Base-by-base conservation (phyloP, 805 yeast genomes). In the Sugiyamaella valdiviana region DNA sequence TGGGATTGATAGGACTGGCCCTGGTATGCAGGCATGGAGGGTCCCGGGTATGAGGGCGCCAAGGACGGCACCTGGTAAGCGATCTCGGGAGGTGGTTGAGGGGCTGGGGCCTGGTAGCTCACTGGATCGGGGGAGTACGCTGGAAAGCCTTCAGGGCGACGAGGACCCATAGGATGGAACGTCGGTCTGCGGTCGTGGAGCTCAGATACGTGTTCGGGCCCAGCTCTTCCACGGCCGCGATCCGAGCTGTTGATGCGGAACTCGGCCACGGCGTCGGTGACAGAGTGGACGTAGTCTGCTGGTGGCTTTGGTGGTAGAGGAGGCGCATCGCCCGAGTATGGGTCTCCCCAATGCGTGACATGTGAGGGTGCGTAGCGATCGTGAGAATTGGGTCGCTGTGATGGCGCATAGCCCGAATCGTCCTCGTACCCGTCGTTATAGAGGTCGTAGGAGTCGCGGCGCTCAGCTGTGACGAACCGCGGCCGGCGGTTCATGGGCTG, bases 251-350 rank as follows among this genome's bases (percentile, higher is more conserved):
- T 22, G 22, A 39, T 16, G 19, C 46, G 44, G 43, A 53, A 53
- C 49, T 54, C 55, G 4, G 44, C 42, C 22, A 45, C 44, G 14
- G 50, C 57, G 29, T 49, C 39, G n/a, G 58, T 48, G 10, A 42
- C 37, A n/a, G 45, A 24, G 14, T 19, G 22, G 32, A 48, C 40
- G 16, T 43, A 42, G 21, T 49, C 54, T 6, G 50, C 45, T 2
- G 57, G 57, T 9, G 58, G 58, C 35, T 55, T 55, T 17, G 58
- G 58, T 23, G 58, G 58, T 37, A 55, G 41, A 7, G 57, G 57
- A 9, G 58, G 58, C 16, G 36, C 44, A 16, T n/a, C 5, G 29
- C 20, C 42, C 29, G 19, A 36, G n/a, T 26, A 29, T 41, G 44
- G 36, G 14, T 41, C 21, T 9, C 36, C 42, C n/a, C n/a, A n/a